Conservation (phyloP, 2,329 filamentous ascomycete species). For the Fusarium setosum region DNA sequence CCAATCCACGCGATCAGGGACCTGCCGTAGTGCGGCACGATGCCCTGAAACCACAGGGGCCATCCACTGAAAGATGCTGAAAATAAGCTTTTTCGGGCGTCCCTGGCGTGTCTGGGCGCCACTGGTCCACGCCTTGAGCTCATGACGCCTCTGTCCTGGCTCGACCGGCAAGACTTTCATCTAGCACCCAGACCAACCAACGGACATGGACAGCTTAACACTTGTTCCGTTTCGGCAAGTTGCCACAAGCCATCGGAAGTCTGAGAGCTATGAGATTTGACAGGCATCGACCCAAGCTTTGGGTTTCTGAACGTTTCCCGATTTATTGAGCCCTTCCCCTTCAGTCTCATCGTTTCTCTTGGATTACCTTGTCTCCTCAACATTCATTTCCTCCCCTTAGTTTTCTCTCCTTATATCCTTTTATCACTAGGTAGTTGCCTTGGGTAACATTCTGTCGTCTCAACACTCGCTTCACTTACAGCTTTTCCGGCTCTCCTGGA, state of each 20-base stretch:
- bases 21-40: not conserved
- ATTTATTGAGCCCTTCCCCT: constrained; percentile 11
- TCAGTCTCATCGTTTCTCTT: not conserved
- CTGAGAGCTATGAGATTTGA: not conserved
- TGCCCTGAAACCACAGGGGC: constrained; percentile 13
- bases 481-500: not conserved
- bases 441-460: not conserved
- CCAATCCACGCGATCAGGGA: not conserved
- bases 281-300: not conserved
- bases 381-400: not conserved
- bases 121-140: not conserved
- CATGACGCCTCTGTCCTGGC: not conserved
- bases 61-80: constrained; percentile 1
- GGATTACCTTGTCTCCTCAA: not conserved
- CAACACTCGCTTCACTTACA: not conserved
- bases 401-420: not conserved
- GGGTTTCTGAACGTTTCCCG: not conserved
- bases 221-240: constrained; percentile 24
- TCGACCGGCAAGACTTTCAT: constrained; percentile 2
- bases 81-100: constrained; percentile 1
- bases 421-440: not conserved
- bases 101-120: constrained; percentile 8
- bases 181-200: constrained; percentile 18
- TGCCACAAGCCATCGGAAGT: constrained; percentile 12
- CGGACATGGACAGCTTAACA: constrained; percentile 1